A percentile compares a stretch with the other conserved stretches of the same genome.
Evolutionary conservation across 2,329 filamentous ascomycete genomes (phyloP).

Genomic region (Coniochaeta sp.): DNA sequence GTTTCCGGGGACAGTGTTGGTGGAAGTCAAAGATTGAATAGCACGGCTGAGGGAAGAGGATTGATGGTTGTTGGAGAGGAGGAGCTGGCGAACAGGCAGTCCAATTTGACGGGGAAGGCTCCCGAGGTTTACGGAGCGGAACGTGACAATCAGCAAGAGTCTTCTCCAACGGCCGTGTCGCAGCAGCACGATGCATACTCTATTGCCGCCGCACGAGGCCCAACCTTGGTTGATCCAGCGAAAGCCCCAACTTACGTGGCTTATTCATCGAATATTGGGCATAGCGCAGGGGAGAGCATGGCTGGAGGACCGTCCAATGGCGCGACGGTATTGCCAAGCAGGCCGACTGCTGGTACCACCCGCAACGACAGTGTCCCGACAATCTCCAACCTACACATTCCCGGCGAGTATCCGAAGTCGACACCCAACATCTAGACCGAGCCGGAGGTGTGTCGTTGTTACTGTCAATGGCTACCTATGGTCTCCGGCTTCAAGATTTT

Average conservation of each 20-base stretch:
- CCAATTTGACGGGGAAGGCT: not conserved
- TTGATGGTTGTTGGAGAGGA: conserved; percentile 1
- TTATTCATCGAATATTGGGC: not conserved
- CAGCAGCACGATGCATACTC: not conserved
- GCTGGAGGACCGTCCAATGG: not conserved
- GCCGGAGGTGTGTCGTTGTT: not conserved
- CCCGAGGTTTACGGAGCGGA: not conserved
- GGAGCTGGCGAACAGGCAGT: not conserved
- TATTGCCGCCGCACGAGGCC: not conserved
- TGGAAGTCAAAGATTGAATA: not conserved
- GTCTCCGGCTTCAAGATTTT: not conserved
- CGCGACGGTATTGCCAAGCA: conserved; percentile 2
- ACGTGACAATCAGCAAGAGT: not conserved
- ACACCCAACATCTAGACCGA: not conserved
- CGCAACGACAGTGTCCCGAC: conserved; percentile 39
- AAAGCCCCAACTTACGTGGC: not conserved
- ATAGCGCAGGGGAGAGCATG: not conserved
- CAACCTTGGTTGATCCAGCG: not conserved
- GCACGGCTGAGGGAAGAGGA: not conserved
- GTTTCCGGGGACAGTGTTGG: not conserved
- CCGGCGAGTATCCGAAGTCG: conserved; percentile 55
- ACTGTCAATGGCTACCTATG: not conserved
- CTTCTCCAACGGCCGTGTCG: not conserved
- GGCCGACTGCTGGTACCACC: conserved; percentile 4
- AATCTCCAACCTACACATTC: conserved; percentile 61